Evolutionary conservation across 2,329 filamentous ascomycete species (phyloP).

Genomic region (Dothideomycetes sp.): DNA sequence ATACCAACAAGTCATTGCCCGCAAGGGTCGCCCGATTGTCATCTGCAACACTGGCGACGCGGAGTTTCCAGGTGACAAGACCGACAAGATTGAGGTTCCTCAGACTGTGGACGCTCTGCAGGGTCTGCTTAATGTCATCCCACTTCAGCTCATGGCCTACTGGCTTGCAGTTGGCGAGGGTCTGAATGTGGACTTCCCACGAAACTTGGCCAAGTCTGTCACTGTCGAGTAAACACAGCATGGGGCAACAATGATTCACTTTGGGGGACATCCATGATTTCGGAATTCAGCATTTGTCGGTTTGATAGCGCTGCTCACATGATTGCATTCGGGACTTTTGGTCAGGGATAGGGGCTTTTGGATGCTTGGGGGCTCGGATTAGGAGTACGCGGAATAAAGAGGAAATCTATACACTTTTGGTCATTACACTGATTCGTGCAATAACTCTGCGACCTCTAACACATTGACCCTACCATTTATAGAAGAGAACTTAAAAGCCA

Average conservation of each 20-base stretch:
- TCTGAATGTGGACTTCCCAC: slow-evolving; percentile 95
- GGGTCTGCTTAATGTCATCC: slow-evolving; percentile 94
- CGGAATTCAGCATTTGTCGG: too few species aligned
- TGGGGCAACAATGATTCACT: neutral
- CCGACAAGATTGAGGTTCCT: slow-evolving; percentile 95
- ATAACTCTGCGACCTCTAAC: too few species aligned
- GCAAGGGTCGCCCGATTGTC: slow-evolving; percentile 90
- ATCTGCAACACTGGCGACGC: slow-evolving; percentile 88
- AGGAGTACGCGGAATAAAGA: too few species aligned
- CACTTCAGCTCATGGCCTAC: slow-evolving; percentile 95
- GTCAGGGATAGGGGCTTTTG: neutral
- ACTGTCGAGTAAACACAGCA: slow-evolving; percentile 72
- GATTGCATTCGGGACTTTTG: neutral
- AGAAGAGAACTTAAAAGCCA: too few species aligned
- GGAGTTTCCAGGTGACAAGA: slow-evolving; percentile 80
- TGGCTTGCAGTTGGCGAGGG: slow-evolving; percentile 96
- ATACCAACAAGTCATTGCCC: slow-evolving; percentile 98
- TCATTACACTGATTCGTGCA: too few species aligned
- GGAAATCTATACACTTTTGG: too few species aligned
- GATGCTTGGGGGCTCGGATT: too few species aligned
- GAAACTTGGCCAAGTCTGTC: slow-evolving; percentile 97
- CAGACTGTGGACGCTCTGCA: slow-evolving; percentile 92
- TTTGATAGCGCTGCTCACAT: neutral
- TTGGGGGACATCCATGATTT: neutral
- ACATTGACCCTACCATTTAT: too few species aligned